Base-by-base conservation (phyloP, 2,329 filamentous ascomycete genomes). In the Sordariomycetes sp. region DNA sequence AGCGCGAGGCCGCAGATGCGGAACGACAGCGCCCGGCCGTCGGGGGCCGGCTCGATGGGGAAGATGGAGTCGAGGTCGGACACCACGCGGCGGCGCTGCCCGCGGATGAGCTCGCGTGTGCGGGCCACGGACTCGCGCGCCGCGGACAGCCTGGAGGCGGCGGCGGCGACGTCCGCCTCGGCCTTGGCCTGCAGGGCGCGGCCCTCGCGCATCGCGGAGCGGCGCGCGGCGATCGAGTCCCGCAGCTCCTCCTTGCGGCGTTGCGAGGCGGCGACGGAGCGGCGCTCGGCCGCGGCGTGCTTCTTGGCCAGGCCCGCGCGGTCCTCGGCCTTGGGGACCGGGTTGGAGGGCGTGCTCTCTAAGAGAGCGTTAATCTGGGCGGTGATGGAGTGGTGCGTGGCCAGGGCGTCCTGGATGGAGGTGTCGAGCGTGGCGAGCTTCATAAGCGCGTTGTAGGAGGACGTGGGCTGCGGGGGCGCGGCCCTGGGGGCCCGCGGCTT, bases 371-470 rank as follows among this genome's bases (percentile, higher is more conserved):
- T 89, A 62, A 97, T 95, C 62, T 96, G 89, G n/a, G 79, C 73
- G 54, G 89, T 84, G 10, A 97, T 77, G 57, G 80, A 79, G 60
- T 88, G 83, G 16, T 88, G 84, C 0, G 90, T 95, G 1, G 85
- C 82, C 11, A 96, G 74, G 1, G 91, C 91, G 70, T 97, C 93
- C 68, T 95, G 90, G 25, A 97, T 89, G 58, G 91, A 96, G 68
- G 88, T 89, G 62, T 96, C 90, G 18, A 97, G 78, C 59, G 92
- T 96, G 6, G 89, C 87, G 12, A 97, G 78, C 60, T 89, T 87
- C 86, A 97, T 93, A 22, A 97, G 76, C 1, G 89, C 84, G 66
- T 90, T 91, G 69, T 96, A 97, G 0, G 91, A 91, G 0, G 90
- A 91, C 0, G 88, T 91, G 0, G 81, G 74, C n/a, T 24, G 46